These are phyloP conservation scores for Backusella westeae DNA, from an alignment of 192 early-diverging fungal genomes.

Conservation along the genomic window DNA sequence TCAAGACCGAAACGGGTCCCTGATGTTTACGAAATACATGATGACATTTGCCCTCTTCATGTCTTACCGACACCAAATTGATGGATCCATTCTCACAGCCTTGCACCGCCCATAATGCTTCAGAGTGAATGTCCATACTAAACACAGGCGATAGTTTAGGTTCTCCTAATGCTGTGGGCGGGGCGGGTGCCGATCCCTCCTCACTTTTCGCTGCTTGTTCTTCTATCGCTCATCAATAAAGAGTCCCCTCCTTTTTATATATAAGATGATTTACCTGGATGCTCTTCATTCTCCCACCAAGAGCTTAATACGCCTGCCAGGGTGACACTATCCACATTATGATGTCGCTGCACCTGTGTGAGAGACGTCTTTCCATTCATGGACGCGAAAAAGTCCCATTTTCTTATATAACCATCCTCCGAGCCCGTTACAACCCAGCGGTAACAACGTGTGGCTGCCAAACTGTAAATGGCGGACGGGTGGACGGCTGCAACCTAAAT, in stretches of 20 bases:
- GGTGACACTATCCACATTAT: slow-evolving; percentile 81
- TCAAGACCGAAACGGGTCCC: slow-evolving; percentile 80
- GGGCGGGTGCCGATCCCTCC: not conserved
- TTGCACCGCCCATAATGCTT: slow-evolving; percentile 81
- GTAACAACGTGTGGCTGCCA: slow-evolving; percentile 67
- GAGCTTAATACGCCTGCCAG: slow-evolving; percentile 74
- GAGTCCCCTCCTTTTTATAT: not conserved
- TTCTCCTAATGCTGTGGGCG: slow-evolving; percentile 21
- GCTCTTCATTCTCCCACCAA: slow-evolving; percentile 87
- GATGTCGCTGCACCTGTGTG: slow-evolving; percentile 84
- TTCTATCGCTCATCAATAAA: not conserved
- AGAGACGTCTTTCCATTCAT: slow-evolving; percentile 78
- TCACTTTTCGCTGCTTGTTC: slow-evolving; percentile 18
- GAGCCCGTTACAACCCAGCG: slow-evolving; percentile 83
- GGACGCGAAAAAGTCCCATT: slow-evolving; percentile 89
- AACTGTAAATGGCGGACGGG: slow-evolving; percentile 64
- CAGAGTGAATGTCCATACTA: slow-evolving; percentile 90
- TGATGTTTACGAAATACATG: slow-evolving; percentile 80
- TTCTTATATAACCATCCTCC: slow-evolving; percentile 94
- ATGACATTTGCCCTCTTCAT: slow-evolving; percentile 92
- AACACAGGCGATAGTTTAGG: slow-evolving; percentile 87
- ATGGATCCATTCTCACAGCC: slow-evolving; percentile 84
- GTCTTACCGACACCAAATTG: slow-evolving; percentile 83
- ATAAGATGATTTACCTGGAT: slow-evolving; percentile 33
- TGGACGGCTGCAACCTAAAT: slow-evolving; percentile 60